Evolutionary conservation across 371 early-diverging fungal genomes (phyloP).

Genomic region (Mortierella sp.): DNA sequence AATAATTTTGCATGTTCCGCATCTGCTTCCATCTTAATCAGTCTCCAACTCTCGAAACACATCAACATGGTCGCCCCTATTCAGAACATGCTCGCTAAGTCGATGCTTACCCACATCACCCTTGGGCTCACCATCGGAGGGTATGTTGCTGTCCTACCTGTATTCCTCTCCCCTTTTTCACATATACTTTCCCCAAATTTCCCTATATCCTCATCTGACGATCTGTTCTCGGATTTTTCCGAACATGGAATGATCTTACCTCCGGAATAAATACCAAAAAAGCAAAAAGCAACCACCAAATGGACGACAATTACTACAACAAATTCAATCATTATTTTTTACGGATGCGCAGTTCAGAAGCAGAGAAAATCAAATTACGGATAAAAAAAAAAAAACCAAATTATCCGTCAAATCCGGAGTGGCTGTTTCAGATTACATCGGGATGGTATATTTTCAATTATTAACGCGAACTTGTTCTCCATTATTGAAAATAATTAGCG

Average conservation of each 20-base stretch:
- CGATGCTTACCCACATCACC: constrained; percentile 49
- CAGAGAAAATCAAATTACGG: background rate
- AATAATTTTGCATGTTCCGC: constrained; percentile 9
- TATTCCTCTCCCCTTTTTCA: background rate
- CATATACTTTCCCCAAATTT: background rate
- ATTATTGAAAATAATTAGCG: constrained; percentile 1
- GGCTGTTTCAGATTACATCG: no score
- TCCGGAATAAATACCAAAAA: background rate
- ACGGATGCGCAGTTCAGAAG: no score
- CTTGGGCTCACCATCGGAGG: constrained; percentile 32
- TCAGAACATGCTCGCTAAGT: constrained; percentile 48
- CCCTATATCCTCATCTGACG: background rate
- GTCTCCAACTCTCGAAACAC: constrained; percentile 5
- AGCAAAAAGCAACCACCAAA: background rate
- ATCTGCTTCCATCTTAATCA: constrained; percentile 3
- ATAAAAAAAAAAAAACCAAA: background rate
- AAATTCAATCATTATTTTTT: background rate
- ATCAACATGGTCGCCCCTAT: constrained; percentile 40
- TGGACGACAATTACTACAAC: background rate
- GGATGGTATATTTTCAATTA: background rate
- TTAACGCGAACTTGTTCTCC: background rate
- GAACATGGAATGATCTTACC: background rate
- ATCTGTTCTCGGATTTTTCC: background rate
- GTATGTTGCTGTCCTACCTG: constrained; percentile 21
- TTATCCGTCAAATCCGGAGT: no score